phyloP scores from a whole-genome alignment of 2,329 filamentous ascomycete species.

The Zalaria obscura region DNA sequence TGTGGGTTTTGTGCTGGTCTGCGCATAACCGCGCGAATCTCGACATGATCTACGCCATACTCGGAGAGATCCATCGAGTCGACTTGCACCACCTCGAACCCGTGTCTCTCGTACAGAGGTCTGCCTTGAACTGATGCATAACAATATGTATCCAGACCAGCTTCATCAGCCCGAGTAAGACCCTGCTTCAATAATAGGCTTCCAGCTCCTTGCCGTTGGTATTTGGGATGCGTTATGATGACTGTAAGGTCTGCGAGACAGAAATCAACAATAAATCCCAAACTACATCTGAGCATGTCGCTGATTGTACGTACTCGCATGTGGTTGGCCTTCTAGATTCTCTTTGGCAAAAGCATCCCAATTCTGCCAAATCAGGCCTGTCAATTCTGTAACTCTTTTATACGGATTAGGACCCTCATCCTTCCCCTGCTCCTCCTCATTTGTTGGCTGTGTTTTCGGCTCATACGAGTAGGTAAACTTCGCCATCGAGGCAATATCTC shows the following conservation, averaged over 20 bases:
- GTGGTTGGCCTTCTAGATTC: slow-evolving; percentile 5
- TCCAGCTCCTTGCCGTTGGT: slow-evolving; percentile 26
- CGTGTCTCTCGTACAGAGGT: slow-evolving; percentile 17
- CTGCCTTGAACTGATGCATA: slow-evolving; percentile 9
- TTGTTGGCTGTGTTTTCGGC: background rate
- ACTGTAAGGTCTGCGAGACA: slow-evolving; percentile 10
- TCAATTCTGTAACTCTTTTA: background rate
- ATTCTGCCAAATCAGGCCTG: slow-evolving; percentile 1
- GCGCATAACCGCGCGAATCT: slow-evolving; percentile 2
- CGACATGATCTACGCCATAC: slow-evolving; percentile 2
- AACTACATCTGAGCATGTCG: too few relatives aligned
- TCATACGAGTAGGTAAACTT: slow-evolving; percentile 9
- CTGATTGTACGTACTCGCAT: slow-evolving; percentile 9
- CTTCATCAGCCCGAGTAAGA: slow-evolving; percentile 21
- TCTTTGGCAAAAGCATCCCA: slow-evolving; percentile 7
- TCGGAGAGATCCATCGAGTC: slow-evolving; percentile 1
- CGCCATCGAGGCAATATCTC: slow-evolving; percentile 16
- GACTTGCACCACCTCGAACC: slow-evolving; percentile 9
- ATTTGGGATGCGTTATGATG: slow-evolving; percentile 21
- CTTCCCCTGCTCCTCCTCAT: slow-evolving; percentile 1
- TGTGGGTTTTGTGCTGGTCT: background rate
- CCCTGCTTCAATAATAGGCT: slow-evolving; percentile 23
- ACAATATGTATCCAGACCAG: slow-evolving; percentile 9
- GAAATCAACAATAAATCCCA: too few relatives aligned
- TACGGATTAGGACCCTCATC: background rate